phyloP scores from a whole-genome alignment of 352 stramenopile species.

The Phytophthora lateralis region DNA sequence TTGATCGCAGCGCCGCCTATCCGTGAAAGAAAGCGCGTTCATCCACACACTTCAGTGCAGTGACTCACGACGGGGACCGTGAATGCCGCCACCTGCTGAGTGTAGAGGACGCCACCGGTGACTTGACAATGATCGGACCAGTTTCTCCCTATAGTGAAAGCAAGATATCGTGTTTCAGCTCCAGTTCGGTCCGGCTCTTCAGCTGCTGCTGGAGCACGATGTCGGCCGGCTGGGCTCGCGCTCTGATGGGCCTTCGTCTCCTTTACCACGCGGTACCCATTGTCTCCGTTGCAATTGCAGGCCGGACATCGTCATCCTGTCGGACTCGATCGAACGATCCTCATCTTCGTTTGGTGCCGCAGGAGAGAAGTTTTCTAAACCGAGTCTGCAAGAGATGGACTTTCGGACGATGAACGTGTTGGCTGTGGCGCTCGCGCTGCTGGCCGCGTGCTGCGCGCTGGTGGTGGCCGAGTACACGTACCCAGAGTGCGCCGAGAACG shows the following conservation, averaged over 20 bases:
- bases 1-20: constrained; percentile 14
- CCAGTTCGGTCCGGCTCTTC: constrained; percentile 11
- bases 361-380: background rate
- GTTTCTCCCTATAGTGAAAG: constrained; percentile 22
- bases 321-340: constrained; percentile 28
- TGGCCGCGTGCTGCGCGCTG: constrained; percentile 31
- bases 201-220: constrained; percentile 19
- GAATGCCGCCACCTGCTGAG: constrained; percentile 5
- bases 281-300: background rate
- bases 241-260: constrained; percentile 1
- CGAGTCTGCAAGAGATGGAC: constrained; percentile 30
- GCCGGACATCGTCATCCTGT: constrained; percentile 22
- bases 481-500: constrained; percentile 49
- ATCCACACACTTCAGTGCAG: constrained; percentile 8
- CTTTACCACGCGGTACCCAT: constrained; percentile 24
- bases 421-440: constrained; percentile 29
- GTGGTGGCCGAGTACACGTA: constrained; percentile 47
- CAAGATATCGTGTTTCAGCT: constrained; percentile 26
- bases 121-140: constrained; percentile 21
- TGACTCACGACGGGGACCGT: constrained; percentile 15
- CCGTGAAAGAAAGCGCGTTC: constrained; percentile 6
- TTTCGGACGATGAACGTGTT: constrained; percentile 28
- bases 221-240: constrained; percentile 12
- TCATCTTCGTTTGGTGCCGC: constrained; percentile 6
- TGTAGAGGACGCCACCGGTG: constrained; percentile 26